Conservation (phyloP, 495 filamentous ascomycete species). For the Trypethelium eluteriae region DNA sequence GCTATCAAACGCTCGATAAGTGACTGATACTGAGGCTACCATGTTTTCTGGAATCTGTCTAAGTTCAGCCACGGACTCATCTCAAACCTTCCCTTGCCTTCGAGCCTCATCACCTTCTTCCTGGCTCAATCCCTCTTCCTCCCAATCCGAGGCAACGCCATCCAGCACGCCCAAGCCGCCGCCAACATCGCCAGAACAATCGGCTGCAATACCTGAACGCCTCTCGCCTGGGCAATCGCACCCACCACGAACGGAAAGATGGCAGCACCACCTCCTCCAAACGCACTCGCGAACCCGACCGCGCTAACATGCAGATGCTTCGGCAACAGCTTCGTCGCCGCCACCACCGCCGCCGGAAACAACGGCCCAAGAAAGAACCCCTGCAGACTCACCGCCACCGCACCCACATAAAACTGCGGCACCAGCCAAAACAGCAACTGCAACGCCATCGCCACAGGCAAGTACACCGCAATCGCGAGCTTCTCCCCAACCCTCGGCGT, state of each 20-base stretch:
- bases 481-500: conserved; percentile 56
- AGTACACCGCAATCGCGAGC: conserved; percentile 46
- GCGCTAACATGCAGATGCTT: conserved; percentile 68
- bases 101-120: not conserved
- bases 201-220: conserved; percentile 71
- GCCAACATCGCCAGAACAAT: conserved; percentile 61
- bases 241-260: conserved; percentile 79
- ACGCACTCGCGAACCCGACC: conserved; percentile 75
- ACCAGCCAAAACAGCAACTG: conserved; percentile 52
- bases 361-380: conserved; percentile 61
- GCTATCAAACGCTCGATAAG: not conserved
- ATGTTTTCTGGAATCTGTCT: not conserved
- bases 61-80: not conserved
- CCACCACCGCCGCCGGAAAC: conserved; percentile 70
- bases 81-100: not conserved
- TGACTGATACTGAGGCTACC: too few species aligned
- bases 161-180: conserved; percentile 35
- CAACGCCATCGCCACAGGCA: conserved; percentile 36
- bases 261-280: conserved; percentile 72
- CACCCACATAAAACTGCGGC: conserved; percentile 64
- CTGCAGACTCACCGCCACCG: conserved; percentile 57
- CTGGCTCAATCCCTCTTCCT: conserved; percentile 31
- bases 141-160: conserved; percentile 36
- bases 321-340: conserved; percentile 74
- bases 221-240: conserved; percentile 71